Evolutionary conservation across 1,139 yeast genomes (phyloP), one percentile per base, ranked within the genome.

Genomic region (Hanseniaspora sp.): DNA sequence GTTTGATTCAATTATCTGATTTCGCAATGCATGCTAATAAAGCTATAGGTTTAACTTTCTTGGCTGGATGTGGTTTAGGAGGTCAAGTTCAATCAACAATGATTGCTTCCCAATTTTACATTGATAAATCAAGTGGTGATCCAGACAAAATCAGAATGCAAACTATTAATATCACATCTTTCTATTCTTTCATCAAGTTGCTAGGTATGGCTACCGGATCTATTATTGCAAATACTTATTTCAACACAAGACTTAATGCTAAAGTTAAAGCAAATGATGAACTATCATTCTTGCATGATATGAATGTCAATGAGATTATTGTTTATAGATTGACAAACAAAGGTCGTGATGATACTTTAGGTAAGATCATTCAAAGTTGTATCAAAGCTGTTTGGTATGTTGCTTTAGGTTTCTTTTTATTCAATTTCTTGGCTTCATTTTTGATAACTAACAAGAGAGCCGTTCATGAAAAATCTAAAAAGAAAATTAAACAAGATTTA

Each of bases 51-150:
- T 67, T 74, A 12, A 64, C 76, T 43, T 75, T 82, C 35, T 61
- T 79, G 6, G 71, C 74, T 7, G 87, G 87, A 55, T 62, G 79
- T 29, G 74, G 80, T 0, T 67, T 75, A 51, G 87, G 88, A 1
- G 60, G 75, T 28, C 69, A 71, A 52, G 70, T 80, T 60, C 88
- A 81, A 64, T 68, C 79, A 37, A 66, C 77, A 1, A 60, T 78
- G 46, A 63, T 82, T 28, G 68, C 79, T 15, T 73, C 76, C 7
- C 87, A 82, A 62, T 62, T 81, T 17, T 61, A 59, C 35, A 52
- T 62, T n/a, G 62, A 61, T 34, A 57, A 57, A 35, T 55, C 52
- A 13, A 56, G 58, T 17, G 55, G 58, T 7, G 56, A 60, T 18
- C 51, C 51, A 17, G 48, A 17, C 13, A n/a, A 17, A 6, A 45